Percentiles rank a stretch among this genome's conserved stretches.
phyloP scores from a whole-genome alignment of 305 asterid species.

The Coffea humblotiana region DNA sequence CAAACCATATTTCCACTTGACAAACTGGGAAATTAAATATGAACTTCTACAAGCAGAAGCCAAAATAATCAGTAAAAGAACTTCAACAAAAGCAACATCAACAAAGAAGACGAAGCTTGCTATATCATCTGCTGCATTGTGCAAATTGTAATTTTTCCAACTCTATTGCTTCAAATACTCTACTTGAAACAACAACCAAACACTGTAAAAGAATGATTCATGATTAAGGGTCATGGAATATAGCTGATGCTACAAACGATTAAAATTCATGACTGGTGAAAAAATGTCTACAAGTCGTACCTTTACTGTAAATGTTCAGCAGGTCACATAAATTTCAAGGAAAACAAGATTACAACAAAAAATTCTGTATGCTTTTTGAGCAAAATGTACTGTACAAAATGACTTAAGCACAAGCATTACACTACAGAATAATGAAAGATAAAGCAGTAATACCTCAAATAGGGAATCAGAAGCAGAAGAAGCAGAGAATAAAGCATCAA shows the following conservation, averaged over 20 bases:
- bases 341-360: not conserved
- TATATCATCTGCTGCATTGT: too few relatives aligned
- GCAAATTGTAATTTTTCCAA: not conserved
- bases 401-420: not conserved
- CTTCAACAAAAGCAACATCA: not conserved
- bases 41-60: not conserved
- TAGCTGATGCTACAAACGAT: too few relatives aligned
- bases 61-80: not conserved
- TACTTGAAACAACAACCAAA: too few relatives aligned
- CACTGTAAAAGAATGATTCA: too few relatives aligned
- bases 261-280: too few relatives aligned
- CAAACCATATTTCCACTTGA: not conserved
- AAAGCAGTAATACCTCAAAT: conserved; percentile 51
- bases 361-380: not conserved
- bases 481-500: conserved; percentile 70
- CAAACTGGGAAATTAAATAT: not conserved
- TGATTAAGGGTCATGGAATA: too few relatives aligned
- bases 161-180: too few relatives aligned
- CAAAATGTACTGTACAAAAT: not conserved
- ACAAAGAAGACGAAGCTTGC: not conserved
- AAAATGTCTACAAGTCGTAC: too few relatives aligned
- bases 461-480: conserved; percentile 66
- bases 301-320: too few relatives aligned
- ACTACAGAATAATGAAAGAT: not conserved
- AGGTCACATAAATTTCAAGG: not conserved